These are phyloP conservation scores for Phytophthora rubi DNA, from an alignment of 352 stramenopile species.

Conservation along the genomic window DNA sequence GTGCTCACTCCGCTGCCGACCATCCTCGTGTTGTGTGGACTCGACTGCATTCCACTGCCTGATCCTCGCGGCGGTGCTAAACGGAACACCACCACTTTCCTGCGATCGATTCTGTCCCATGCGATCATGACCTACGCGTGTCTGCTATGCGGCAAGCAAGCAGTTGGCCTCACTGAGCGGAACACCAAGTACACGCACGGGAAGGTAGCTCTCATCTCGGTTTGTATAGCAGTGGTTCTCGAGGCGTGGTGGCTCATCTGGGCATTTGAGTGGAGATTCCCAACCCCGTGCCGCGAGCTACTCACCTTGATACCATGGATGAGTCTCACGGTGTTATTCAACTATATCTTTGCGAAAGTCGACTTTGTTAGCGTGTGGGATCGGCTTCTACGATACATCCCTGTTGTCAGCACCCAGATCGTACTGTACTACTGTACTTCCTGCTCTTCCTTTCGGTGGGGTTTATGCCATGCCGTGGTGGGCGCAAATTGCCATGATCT, in stretches of 20 bases:
- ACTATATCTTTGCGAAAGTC: slow-evolving; percentile 12
- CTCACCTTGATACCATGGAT: slow-evolving; percentile 14
- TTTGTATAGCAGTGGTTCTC: slow-evolving; percentile 11
- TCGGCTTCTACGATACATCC: slow-evolving; percentile 16
- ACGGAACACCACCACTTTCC: slow-evolving; percentile 8
- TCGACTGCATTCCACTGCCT: slow-evolving; percentile 14
- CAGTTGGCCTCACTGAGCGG: not conserved
- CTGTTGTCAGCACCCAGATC: slow-evolving; percentile 21
- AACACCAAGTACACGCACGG: slow-evolving; percentile 23
- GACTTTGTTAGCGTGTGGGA: slow-evolving; percentile 3
- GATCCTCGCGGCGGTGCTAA: slow-evolving; percentile 5
- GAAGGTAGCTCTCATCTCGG: slow-evolving; percentile 4
- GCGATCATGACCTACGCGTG: not conserved
- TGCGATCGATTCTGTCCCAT: slow-evolving; percentile 16
- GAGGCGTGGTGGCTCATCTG: slow-evolving; percentile 15
- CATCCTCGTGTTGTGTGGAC: slow-evolving; percentile 5
- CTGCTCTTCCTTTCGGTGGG: slow-evolving; percentile 24
- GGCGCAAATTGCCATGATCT: slow-evolving; percentile 21
- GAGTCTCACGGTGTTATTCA: slow-evolving; percentile 8
- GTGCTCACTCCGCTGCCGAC: slow-evolving; percentile 7
- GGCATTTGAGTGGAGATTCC: slow-evolving; percentile 19
- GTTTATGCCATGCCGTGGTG: slow-evolving; percentile 12
- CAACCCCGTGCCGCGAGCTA: slow-evolving; percentile 7
- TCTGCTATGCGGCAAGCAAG: slow-evolving; percentile 3
- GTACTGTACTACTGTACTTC: slow-evolving; percentile 30